Conservation (phyloP, 106 monocot genomes). For the Triglochin maritima region DNA sequence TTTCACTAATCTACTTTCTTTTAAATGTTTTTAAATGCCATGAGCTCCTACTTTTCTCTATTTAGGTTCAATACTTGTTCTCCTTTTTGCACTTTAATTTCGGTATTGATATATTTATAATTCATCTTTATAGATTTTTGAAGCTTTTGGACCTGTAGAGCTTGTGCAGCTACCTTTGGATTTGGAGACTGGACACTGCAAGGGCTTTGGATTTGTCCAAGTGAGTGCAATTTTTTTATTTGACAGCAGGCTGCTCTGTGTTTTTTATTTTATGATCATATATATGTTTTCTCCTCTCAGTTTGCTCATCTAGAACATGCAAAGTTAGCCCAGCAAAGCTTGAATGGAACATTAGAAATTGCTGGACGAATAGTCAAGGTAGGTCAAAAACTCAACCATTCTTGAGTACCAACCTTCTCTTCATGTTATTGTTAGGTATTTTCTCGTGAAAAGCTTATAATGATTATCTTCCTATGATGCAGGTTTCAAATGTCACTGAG, state of each 20-base stretch:
- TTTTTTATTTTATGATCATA: constrained; percentile 1
- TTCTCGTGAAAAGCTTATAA: too few species aligned
- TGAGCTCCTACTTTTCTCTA: too few species aligned
- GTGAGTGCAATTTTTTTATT: constrained; percentile 19
- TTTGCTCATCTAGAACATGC: constrained; percentile 67
- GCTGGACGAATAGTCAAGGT: constrained; percentile 70
- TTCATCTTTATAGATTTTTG: constrained; percentile 45
- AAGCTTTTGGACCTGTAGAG: constrained; percentile 80
- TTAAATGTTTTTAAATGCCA: too few species aligned
- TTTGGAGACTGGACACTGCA: constrained; percentile 65
- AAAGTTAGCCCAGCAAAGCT: constrained; percentile 55
- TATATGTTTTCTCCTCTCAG: constrained; percentile 15
- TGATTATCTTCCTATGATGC: neutral
- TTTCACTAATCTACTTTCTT: too few species aligned
- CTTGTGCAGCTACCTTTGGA: constrained; percentile 76
- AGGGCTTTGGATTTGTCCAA: constrained; percentile 83
- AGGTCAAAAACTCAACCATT: neutral
- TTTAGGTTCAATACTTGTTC: neutral
- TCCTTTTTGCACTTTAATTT: neutral
- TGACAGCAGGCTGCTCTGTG: neutral
- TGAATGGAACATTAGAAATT: constrained; percentile 80
- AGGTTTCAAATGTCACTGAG: constrained; percentile 77
- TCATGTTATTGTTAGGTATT: neutral
- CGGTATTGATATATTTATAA: neutral
- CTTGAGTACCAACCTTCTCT: neutral